Base-by-base conservation (phyloP, 257 asterid genomes). In the Solanum medicagineum region DNA sequence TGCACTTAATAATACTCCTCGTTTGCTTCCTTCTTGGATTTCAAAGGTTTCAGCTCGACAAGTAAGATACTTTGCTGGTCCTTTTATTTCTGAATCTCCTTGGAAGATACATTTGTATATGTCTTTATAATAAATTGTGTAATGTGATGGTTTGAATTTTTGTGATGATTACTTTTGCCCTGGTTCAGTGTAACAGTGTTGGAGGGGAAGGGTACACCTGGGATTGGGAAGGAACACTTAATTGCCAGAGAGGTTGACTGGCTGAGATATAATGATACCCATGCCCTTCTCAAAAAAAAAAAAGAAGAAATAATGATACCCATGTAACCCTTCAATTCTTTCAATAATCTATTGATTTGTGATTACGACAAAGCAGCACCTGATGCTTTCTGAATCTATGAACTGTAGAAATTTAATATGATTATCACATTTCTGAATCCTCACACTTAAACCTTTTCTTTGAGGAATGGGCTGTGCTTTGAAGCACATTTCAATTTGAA, bases 21-120 rank as follows among this genome's bases (percentile, higher is more conserved):
- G 99, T 88, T 92, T 96, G 92, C 97, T 96, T 89, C 98, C 99
- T 57, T 86, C 98, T 79, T 96, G 99, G 99, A 96, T 96, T 63
- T 93, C 99, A 22, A 94, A 94, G 92, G 98, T 88, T 86, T 92
- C 98, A 60, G 98, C 98, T 86, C 92, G 90, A 89, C 99, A 96
- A 88, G 99, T 96, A 89, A 44, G 92, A 81, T 40, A 77, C 83
- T 82, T 80, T 87, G 83, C 62, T 74, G 60, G 45, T 77, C 82
- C 83, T 24, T 54, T 17, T 70, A 26, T 19, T 70, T 29, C 65
- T 79, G 65, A 51, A 79, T 17, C 24, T 53, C 22, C 45, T 79
- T 79, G 49, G 65, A 53, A 79, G 29, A 53, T 79, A 2, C 24
- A 2, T 26, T 15, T 79, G 11, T 54, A 12, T 2, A 79, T 79